A percentile compares a stretch with the other conserved stretches of the same genome.
phyloP scores from a whole-genome alignment of 164 flowering plant species.

The Akebia trifoliata region DNA sequence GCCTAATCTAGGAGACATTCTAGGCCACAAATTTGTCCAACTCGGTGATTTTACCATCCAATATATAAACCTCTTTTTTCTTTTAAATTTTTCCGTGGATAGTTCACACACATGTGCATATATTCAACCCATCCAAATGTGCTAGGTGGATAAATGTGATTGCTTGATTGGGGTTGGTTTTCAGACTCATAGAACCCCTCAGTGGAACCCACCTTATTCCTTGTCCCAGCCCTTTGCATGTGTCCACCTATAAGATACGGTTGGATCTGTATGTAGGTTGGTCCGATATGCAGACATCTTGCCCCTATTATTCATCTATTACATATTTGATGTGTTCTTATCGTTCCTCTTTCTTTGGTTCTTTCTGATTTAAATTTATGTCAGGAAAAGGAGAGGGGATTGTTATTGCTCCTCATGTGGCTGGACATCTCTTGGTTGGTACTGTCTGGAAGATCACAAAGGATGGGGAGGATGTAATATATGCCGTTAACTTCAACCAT shows the following conservation, averaged over 20 bases:
- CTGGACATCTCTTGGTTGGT: conserved; percentile 96
- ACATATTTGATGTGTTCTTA: neutral
- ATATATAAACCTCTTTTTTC: too few species aligned
- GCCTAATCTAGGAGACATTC: neutral
- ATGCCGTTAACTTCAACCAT: conserved; percentile 96
- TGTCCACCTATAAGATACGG: neutral
- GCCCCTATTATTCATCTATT: neutral
- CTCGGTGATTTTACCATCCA: too few species aligned
- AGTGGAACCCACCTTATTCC: neutral
- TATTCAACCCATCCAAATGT: too few species aligned
- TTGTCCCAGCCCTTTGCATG: neutral
- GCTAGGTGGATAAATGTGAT: too few species aligned
- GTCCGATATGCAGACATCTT: neutral
- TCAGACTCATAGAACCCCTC: too few species aligned
- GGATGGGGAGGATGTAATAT: conserved; percentile 96
- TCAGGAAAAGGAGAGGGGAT: conserved; percentile 95
- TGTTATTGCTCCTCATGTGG: conserved; percentile 93
- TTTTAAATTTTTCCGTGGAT: too few species aligned
- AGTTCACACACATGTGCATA: too few species aligned
- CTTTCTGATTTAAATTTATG: neutral
- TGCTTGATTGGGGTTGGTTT: too few species aligned
- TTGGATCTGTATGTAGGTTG: neutral
- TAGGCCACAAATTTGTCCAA: neutral
- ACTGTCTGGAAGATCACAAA: conserved; percentile 94
- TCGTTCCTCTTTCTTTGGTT: neutral